A percentile compares a stretch with the other conserved stretches of the same genome.
Conservation (phyloP, 2,329 filamentous ascomycete species). For the Chaetomiaceae sp. region DNA sequence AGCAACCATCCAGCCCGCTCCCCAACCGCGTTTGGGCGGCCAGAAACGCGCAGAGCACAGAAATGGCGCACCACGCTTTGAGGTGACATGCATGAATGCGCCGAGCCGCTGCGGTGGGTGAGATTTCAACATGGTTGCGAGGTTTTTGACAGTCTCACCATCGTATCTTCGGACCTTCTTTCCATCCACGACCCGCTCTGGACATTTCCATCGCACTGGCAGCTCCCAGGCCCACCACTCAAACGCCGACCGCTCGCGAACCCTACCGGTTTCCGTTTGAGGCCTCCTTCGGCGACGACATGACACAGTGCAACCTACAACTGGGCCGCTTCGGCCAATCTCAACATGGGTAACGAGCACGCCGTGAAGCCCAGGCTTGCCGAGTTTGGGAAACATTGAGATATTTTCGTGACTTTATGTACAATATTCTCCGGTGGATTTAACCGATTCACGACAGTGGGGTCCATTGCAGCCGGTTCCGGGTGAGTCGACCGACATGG, state of each 20-base stretch:
- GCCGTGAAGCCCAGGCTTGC: not conserved
- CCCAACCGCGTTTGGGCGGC: not conserved
- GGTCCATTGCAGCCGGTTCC: too few species aligned
- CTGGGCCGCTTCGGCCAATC: not conserved
- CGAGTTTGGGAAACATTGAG: not conserved
- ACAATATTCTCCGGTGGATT: too few species aligned
- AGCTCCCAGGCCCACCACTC: too few species aligned
- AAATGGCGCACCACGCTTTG: conserved; percentile 13
- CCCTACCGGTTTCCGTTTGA: too few species aligned
- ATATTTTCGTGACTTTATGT: not conserved
- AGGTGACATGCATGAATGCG: conserved; percentile 5
- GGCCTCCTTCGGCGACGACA: not conserved
- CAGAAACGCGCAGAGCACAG: not conserved
- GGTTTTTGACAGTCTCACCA: not conserved
- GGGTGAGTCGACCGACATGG: too few species aligned
- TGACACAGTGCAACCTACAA: too few species aligned
- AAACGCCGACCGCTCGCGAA: too few species aligned
- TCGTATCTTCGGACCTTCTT: not conserved
- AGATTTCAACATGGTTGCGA: not conserved
- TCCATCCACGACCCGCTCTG: not conserved
- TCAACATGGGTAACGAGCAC: not conserved
- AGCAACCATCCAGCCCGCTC: not conserved
- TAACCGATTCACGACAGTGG: too few species aligned
- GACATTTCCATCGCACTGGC: not conserved
- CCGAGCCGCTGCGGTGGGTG: not conserved